Evolutionary conservation across 2,329 filamentous ascomycete species (phyloP), one percentile per base, ranked within the genome.

Genomic region (Balansia obtecta): DNA sequence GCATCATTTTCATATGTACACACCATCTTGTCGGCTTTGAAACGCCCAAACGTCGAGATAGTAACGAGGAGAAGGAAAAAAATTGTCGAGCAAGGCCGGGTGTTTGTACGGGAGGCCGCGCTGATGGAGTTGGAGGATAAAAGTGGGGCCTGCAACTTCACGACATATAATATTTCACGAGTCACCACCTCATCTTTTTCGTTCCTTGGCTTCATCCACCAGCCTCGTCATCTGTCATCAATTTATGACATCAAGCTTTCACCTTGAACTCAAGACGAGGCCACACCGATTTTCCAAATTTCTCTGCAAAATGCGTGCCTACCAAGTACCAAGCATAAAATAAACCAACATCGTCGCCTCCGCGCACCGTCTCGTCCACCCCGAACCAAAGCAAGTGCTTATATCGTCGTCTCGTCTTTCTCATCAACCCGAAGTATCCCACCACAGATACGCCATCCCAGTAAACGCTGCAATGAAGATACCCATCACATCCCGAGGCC

Each of bases 381-480:
- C 27, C 27, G 27, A 27, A 27, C 27, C 27, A 1, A 27, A 27
- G 27, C 27, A 8, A 27, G 27, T 27, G 27, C 27, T 27, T 27
- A 8, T 27, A 7, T 3, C 27, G 27, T 6, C 27, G 27, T 2
- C 27, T 27, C n/a, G n/a, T 27, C 8, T 8, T 7, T 1, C 27
- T 22, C 4, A 7, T 27, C 27, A 5, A 27, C 8, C 27, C 8
- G 27, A 27, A 27, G 9, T 15, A n/a, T 13, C 4, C 9, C 3
- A 15, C 10, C 5, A 7, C 27, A 27, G 27, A 1, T 7, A 8
- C 4, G 27, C 27, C n/a, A 22, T 13, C 11, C 3, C 13, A 9
- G 8, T 3, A 13, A 15, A 20, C 18, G 47, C 50, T 52, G 50
- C 50, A 22, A 18, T 52, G 50, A 52, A 34, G 50, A 52, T 12